These are phyloP conservation scores for Steccherinum ochraceum DNA, from an alignment of 768 basidiomycete genomes.

Conservation along the genomic window DNA sequence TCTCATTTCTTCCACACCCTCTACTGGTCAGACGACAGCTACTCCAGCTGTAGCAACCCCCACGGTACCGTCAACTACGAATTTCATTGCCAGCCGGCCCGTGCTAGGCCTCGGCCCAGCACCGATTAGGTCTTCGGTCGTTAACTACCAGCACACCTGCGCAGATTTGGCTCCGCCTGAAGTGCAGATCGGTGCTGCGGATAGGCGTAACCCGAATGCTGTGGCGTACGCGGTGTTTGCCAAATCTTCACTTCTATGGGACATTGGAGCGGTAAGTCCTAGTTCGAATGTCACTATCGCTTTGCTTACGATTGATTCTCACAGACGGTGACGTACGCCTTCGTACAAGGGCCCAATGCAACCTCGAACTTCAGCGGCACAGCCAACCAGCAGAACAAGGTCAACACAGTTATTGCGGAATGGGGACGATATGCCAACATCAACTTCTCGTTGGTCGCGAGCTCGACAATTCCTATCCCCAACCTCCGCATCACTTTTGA, in stretches of 20 bases:
- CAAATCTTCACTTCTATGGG: neutral
- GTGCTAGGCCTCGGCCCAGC: no score
- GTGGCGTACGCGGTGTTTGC: neutral
- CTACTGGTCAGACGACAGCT: no score
- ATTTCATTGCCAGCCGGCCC: no score
- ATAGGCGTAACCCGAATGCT: neutral
- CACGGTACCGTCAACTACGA: no score
- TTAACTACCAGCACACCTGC: neutral
- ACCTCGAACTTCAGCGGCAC: no score
- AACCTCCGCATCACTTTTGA: slow-evolving; percentile 4
- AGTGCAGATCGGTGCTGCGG: neutral
- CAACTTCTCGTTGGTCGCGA: neutral
- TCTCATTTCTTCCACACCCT: no score
- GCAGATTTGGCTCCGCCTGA: neutral
- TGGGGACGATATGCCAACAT: neutral
- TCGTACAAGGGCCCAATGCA: neutral
- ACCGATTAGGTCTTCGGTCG: no score
- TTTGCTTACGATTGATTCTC: neutral
- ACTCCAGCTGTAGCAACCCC: no score
- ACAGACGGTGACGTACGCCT: neutral
- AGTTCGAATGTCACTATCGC: neutral
- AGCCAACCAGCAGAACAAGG: neutral
- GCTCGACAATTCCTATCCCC: no score
- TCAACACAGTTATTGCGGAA: neutral
- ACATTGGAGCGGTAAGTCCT: neutral